Evolutionary conservation across 352 stramenopile genomes (phyloP), one percentile per base, ranked within the genome.

Genomic region (Plasmopara muralis): DNA sequence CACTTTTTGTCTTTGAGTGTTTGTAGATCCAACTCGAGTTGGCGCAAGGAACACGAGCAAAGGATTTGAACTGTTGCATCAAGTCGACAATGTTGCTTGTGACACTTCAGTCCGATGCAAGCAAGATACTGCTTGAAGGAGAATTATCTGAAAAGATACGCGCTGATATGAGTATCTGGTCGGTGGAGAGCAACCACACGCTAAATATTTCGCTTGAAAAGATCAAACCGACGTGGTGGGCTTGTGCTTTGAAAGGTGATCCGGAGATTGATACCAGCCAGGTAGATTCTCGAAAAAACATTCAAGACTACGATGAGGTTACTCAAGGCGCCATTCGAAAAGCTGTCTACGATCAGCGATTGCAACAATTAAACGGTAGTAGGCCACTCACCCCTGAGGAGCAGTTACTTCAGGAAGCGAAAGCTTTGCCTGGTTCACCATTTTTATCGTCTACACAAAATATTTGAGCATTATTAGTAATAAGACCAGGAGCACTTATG

Each of bases 301-400:
- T 99, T 46, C 70, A 76, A 30, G 96, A 99, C 68, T 90, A 99
- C 53, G 95, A 99, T 69, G 89, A 85, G 9, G 93, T 96, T 43
- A 99, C 96, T 7, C 79, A 98, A 61, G 89, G 97, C 35, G 98
- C 97, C 8, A 97, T 99, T 41, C 95, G 98, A 62, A 99, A 99
- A 63, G 98, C 98, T 78, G 98, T 99, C 48, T 91, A 90, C 50
- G 83, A 96, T 51, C 86, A 97, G 66, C 76, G 88, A 37, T 95
- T 99, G 67, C 95, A 97, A 62, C 91, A 95, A 43, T 15, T 55
- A 35, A 63, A 91, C 54, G 90, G 93, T 7, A 65, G 87, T 15
- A 82, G 94, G n/a, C 97, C 93, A 2, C 87, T 83, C 33, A 97
- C 96, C 64, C 61, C 70, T 12, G 97, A 97, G 59, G 70, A 97